Conservation (phyloP, 257 asterid genomes). For the Anisodus tanguticus region DNA sequence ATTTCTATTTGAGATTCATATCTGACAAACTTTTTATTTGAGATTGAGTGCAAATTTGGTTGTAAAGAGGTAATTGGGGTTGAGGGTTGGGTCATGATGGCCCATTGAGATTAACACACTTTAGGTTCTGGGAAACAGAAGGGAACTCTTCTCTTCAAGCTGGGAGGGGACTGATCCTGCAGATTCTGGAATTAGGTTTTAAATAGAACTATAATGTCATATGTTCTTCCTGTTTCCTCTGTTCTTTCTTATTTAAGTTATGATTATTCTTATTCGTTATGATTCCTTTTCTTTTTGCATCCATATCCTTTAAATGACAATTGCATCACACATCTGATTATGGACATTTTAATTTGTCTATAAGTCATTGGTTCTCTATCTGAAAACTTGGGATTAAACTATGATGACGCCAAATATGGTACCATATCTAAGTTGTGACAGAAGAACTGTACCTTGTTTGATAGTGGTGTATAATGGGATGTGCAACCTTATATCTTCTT, state of each 20-base stretch:
- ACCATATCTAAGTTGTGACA: background rate
- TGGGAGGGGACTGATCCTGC: conserved; percentile 17
- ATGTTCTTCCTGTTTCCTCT: background rate
- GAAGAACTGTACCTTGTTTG: background rate
- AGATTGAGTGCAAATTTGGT: background rate
- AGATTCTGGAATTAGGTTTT: background rate
- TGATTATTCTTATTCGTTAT: background rate
- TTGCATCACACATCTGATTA: background rate
- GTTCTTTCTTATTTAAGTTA: background rate
- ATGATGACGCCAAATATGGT: background rate
- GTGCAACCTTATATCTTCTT: conserved; percentile 29
- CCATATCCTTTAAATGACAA: background rate
- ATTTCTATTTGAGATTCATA: conserved; percentile 2
- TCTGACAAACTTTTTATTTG: background rate
- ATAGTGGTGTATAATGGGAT: background rate
- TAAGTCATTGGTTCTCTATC: background rate
- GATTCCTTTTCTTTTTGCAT: background rate
- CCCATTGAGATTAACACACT: conserved; percentile 16
- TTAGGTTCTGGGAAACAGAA: background rate
- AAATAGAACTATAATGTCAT: background rate
- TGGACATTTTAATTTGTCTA: background rate
- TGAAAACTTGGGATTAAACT: background rate
- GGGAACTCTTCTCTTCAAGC: background rate
- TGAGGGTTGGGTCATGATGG: background rate
- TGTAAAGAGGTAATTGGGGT: conserved; percentile 6